Evolutionary conservation across 164 flowering plant species (phyloP).

Genomic region (Litsea cubeba): DNA sequence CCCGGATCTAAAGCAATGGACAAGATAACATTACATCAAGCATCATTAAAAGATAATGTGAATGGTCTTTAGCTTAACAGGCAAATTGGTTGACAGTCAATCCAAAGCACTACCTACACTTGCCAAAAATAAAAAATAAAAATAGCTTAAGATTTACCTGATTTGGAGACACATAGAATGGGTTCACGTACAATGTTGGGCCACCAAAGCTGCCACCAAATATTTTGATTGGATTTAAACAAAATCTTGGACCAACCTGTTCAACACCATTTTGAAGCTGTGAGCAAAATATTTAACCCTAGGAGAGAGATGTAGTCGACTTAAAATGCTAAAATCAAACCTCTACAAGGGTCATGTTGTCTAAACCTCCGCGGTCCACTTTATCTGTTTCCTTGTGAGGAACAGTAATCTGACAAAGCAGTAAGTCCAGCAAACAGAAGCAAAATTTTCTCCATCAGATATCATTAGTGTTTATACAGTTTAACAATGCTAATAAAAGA

Average conservation of each 20-base stretch:
- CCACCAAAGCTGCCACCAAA: slow-evolving; percentile 96
- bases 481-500: too few relatives aligned
- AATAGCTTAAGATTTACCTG: slow-evolving; percentile 38
- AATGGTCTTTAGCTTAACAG: background rate
- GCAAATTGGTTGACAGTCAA: background rate
- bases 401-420: slow-evolving; percentile 59
- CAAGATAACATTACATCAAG: background rate
- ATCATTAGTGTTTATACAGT: too few relatives aligned
- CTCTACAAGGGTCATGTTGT: slow-evolving; percentile 94
- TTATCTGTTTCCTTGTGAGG: slow-evolving; percentile 83
- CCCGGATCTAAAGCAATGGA: slow-evolving; percentile 51
- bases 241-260: slow-evolving; percentile 94
- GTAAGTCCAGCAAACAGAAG: background rate
- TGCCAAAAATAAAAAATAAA: background rate
- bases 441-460: background rate
- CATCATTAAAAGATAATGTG: background rate
- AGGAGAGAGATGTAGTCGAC: background rate
- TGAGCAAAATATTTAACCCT: background rate
- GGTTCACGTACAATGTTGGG: slow-evolving; percentile 86
- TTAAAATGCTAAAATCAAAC: slow-evolving; percentile 29
- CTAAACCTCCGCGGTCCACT: slow-evolving; percentile 76
- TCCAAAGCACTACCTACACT: too few relatives aligned
- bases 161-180: slow-evolving; percentile 78
- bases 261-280: background rate
- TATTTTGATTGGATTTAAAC: slow-evolving; percentile 86